Base-by-base conservation (phyloP, 768 basidiomycete species). In the Pleurotus salmoneostramineus region DNA sequence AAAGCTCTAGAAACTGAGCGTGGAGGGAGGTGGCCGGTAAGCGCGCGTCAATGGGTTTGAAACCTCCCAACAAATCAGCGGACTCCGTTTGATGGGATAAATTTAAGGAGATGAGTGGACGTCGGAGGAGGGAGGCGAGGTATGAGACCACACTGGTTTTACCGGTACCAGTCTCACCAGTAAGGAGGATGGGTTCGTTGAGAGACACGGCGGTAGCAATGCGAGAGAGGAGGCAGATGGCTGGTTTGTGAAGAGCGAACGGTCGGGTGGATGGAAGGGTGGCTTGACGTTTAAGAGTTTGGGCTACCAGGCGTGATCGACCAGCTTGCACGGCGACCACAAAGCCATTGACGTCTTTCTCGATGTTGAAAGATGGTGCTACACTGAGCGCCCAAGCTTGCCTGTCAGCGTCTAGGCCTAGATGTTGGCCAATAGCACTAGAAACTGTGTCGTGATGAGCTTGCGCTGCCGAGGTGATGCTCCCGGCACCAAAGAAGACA, bases 131-230 rank as follows among this genome's bases (percentile, higher is more conserved):
- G 2, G 86, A 79, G 8, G 97, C 89, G 33, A 98, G 79, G 65
- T 97, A 86, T 2, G 94, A 91, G 12, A 99, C 83, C 15, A 86
- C 82, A 54, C 95, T 95, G 0, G 97, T 99, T 72, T 99, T 99
- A 11, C 97, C 97, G 1, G 97, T 99, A n/a, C 97, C 97, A 2
- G 97, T 99, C 75, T 99, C 97, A 47, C 97, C 97, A 0, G 95
- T 94, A 27, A 99, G 80, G 6, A 99, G 80, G 4, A 95, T 77
- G 4, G 97, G 94, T 66, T 99, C 97, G 11, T 72, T 72, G 47
- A 89, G 75, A 0, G 86, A 77, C 47, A 94, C 77, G 0, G 89
- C 83, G 17, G 84, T 85, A 2, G 85, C 84, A 37, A 98, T 87
- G 12, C 92, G 84, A 17, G 92, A 89, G 35, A 98, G 79, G 2